These are phyloP conservation scores for Beta vulgaris DNA, from an alignment of 148 eudicot genomes.

Conservation along the genomic window DNA sequence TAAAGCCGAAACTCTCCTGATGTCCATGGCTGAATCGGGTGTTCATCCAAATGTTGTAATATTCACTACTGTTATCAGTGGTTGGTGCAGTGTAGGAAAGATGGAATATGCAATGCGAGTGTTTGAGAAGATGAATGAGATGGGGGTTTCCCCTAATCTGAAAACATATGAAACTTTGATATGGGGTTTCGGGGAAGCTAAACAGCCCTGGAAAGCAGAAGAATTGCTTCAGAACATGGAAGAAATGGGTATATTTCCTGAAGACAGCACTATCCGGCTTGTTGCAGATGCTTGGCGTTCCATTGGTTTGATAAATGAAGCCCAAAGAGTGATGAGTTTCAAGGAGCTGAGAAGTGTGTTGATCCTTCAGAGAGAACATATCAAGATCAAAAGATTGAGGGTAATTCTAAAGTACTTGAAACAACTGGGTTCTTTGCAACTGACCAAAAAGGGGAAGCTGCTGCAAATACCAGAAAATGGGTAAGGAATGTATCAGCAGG, in stretches of 20 bases:
- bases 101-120: conserved; percentile 69
- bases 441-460: no score
- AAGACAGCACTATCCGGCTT: conserved; percentile 53
- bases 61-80: conserved; percentile 87
- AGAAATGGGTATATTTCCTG: conserved; percentile 51
- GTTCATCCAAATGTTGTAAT: conserved; percentile 69
- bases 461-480: no score
- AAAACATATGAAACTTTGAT: conserved; percentile 79
- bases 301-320: conserved; percentile 62
- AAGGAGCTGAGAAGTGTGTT: conserved; percentile 19
- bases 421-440: conserved; percentile 12
- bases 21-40: conserved; percentile 45
- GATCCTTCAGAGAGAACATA: conserved; percentile 24
- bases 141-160: conserved; percentile 67
- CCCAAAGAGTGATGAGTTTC: conserved; percentile 41
- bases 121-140: conserved; percentile 60
- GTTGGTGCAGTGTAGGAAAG: conserved; percentile 88
- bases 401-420: conserved; percentile 14
- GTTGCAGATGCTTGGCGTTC: conserved; percentile 83
- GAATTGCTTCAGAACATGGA: conserved; percentile 64
- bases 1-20: conserved; percentile 62
- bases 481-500: no score
- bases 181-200: conserved; percentile 90
- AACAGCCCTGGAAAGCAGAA: conserved; percentile 87
- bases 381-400: conserved; percentile 26